A percentile compares a stretch with the other conserved stretches of the same genome.
Evolutionary conservation across 2,329 filamentous ascomycete genomes (phyloP).

Genomic region (Thelonectria rubi): DNA sequence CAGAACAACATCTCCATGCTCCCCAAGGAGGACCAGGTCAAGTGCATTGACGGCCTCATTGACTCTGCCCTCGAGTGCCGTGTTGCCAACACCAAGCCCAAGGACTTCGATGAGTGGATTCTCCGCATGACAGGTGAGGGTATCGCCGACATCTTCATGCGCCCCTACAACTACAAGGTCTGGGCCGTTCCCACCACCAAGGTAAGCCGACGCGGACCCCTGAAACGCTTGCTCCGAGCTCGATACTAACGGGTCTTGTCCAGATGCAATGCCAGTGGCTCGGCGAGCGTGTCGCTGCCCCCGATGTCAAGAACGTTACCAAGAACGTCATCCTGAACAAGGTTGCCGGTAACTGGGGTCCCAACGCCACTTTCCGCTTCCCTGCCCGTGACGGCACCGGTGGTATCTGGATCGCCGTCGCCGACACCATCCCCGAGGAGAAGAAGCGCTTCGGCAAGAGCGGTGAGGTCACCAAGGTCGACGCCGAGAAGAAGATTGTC

Average conservation of each 20-base stretch:
- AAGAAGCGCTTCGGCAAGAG: slow-evolving; percentile 91
- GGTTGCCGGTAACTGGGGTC: slow-evolving; percentile 96
- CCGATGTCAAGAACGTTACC: slow-evolving; percentile 92
- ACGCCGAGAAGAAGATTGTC: slow-evolving; percentile 85
- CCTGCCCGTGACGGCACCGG: slow-evolving; percentile 94
- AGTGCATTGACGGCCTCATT: slow-evolving; percentile 93
- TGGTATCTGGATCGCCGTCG: slow-evolving; percentile 98
- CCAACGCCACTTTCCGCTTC: slow-evolving; percentile 98
- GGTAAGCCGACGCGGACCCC: slow-evolving; percentile 58
- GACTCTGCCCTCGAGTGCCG: slow-evolving; percentile 90
- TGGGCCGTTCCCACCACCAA: slow-evolving; percentile 98
- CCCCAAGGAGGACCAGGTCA: slow-evolving; percentile 95
- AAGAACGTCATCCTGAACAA: slow-evolving; percentile 96
- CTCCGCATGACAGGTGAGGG: slow-evolving; percentile 89
- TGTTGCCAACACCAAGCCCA: slow-evolving; percentile 88
- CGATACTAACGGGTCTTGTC: slow-evolving; percentile 19
- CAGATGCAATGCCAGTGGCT: slow-evolving; percentile 99
- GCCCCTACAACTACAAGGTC: slow-evolving; percentile 99
- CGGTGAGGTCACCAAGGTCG: slow-evolving; percentile 84
- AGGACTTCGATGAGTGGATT: slow-evolving; percentile 99
- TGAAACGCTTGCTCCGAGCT: neutral
- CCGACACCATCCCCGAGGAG: slow-evolving; percentile 88
- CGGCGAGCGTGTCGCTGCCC: slow-evolving; percentile 96
- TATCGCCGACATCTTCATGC: slow-evolving; percentile 96
- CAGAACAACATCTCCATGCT: slow-evolving; percentile 99